Percentiles rank a stretch among this genome's conserved stretches.
These are phyloP conservation scores for Myxozyma nipponensis DNA, from an alignment of 805 yeast species.

Conservation along the genomic window DNA sequence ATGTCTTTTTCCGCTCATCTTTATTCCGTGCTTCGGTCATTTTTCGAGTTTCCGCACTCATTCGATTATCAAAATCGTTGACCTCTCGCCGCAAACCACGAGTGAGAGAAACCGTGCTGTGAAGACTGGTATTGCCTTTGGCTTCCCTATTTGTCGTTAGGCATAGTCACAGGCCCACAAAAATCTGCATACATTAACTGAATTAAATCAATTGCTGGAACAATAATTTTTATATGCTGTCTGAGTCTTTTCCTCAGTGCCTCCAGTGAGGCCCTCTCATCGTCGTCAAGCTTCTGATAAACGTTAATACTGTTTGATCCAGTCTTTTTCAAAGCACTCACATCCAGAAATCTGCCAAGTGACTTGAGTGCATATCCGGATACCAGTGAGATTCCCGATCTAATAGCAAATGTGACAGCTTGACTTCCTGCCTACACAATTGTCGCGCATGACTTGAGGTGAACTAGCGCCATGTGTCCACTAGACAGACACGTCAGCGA, in stretches of 20 bases:
- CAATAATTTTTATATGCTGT: slow-evolving; percentile 56
- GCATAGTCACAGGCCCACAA: too few relatives aligned
- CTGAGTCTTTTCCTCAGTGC: slow-evolving; percentile 46
- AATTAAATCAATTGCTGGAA: slow-evolving; percentile 65
- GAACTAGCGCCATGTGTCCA: slow-evolving; percentile 2
- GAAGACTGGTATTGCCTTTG: slow-evolving; percentile 57
- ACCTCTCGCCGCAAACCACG: slow-evolving; percentile 55
- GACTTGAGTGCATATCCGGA: slow-evolving; percentile 68
- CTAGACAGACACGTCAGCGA: too few relatives aligned
- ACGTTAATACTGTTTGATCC: not conserved
- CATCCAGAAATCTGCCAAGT: slow-evolving; percentile 52
- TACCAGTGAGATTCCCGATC: slow-evolving; percentile 71
- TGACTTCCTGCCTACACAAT: slow-evolving; percentile 69
- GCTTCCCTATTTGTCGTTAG: slow-evolving; percentile 47
- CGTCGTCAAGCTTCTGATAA: slow-evolving; percentile 42
- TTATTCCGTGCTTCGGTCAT: slow-evolving; percentile 29
- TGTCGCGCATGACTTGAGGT: too few relatives aligned
- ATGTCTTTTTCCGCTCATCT: slow-evolving; percentile 38
- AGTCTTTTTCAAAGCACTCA: slow-evolving; percentile 21
- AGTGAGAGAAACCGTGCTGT: slow-evolving; percentile 52
- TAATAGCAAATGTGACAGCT: slow-evolving; percentile 73
- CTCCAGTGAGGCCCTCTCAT: slow-evolving; percentile 48
- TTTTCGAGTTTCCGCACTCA: slow-evolving; percentile 42
- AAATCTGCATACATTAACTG: slow-evolving; percentile 42
- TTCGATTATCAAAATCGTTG: slow-evolving; percentile 51